Base-by-base conservation (phyloP, 1,139 yeast species). In the Protomyces lactucae-debilis region DNA sequence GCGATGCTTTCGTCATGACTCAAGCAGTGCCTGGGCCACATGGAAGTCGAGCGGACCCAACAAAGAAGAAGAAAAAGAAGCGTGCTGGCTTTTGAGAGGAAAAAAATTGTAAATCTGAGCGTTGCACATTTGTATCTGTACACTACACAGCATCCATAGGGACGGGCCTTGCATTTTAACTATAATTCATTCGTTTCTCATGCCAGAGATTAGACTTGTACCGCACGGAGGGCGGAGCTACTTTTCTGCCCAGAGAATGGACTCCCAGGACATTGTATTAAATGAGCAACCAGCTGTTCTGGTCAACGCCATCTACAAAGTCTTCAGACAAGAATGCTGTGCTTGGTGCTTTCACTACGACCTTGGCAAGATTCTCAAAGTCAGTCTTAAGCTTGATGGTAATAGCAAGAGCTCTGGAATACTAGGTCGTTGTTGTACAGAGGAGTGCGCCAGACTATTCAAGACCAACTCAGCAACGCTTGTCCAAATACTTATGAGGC, bases 321-420 rank as follows among this genome's bases (percentile, higher is more conserved):
- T 83, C 5, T 86, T 84, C 72, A 80, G 83, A 64, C 85, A 85
- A 70, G 91, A 86, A 70, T 87, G 84, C 0, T 86, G 92, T 71
- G 78, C 81, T 3, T 70, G 72, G 65, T 86, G 92, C 70, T 84
- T 80, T 70, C 67, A 69, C 1, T 86, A 84, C 70, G 77, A 78
- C 21, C 52, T 73, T 78, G 69, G 88, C 88, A 0, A 75, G 73
- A 52, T 74, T 77, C 45, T 76, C 83, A 75, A 85, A 82, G 64
- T 57, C 69, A 46, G 69, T 69, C 60, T 66, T 72, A 28, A 67
- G 52, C 23, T 60, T 12, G 60, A 2, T 56, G 60, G 9, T 16
- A 67, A 0, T 63, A 67, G 43, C 69, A 67, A 4, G 53, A 25
- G 21, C 14, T 21, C 21, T 28, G 63, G 35, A 1, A 6, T 10